Conservation (phyloP, 441 rosid species). For the Erodium texanum region DNA sequence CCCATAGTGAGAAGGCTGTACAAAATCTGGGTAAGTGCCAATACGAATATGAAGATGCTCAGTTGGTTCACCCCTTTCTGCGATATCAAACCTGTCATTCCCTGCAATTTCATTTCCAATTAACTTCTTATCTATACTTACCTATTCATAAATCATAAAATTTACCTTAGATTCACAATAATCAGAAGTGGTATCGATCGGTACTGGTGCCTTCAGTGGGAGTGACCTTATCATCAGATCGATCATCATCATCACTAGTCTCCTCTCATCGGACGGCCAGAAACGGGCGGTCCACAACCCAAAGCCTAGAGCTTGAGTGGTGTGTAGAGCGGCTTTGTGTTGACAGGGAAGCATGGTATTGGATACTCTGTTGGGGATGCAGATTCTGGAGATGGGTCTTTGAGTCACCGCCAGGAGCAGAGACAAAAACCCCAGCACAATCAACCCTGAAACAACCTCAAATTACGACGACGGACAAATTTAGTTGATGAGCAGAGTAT, state of each 20-base stretch:
- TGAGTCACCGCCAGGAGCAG: slow-evolving; percentile 41
- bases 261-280: neutral
- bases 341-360: slow-evolving; percentile 48
- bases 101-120: slow-evolving; percentile 24
- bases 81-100: slow-evolving; percentile 41
- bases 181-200: slow-evolving; percentile 1
- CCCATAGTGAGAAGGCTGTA: slow-evolving; percentile 50
- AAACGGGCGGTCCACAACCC: neutral
- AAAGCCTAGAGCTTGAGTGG: slow-evolving; percentile 14
- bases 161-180: slow-evolving; percentile 40
- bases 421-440: slow-evolving; percentile 65
- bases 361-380: slow-evolving; percentile 38
- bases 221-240: neutral
- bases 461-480: neutral
- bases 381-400: slow-evolving; percentile 37
- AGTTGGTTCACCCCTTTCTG: slow-evolving; percentile 50
- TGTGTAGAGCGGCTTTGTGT: neutral
- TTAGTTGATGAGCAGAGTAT: no score
- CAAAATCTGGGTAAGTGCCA: slow-evolving; percentile 59
- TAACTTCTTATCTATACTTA: no score
- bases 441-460: slow-evolving; percentile 32
- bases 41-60: slow-evolving; percentile 46
- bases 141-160: no score
- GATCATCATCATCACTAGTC: neutral
- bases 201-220: neutral